These are phyloP conservation scores for Candida yuanshanica DNA, from an alignment of 805 yeast species.

Conservation along the genomic window DNA sequence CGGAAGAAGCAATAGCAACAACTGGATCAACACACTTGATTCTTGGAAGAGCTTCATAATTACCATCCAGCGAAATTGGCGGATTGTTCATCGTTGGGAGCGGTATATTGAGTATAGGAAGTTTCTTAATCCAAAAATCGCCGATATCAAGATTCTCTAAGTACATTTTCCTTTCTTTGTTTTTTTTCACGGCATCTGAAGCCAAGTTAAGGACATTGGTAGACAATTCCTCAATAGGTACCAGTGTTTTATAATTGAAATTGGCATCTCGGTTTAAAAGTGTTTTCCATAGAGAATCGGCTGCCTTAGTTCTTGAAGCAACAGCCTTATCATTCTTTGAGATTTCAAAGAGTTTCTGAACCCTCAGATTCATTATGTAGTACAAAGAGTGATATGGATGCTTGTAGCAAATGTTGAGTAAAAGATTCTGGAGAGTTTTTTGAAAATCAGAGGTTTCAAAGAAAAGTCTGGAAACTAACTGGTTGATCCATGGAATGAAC, in stretches of 20 bases:
- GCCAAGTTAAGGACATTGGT: conserved; percentile 48
- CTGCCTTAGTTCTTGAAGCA: conserved; percentile 45
- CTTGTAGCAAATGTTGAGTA: conserved; percentile 40
- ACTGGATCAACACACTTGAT: conserved; percentile 40
- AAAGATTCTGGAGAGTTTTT: conserved; percentile 38
- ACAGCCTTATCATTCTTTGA: conserved; percentile 32
- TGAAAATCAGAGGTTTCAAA: conserved; percentile 51
- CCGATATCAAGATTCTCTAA: conserved; percentile 35
- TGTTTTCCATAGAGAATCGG: conserved; percentile 40
- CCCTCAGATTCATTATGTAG: conserved; percentile 50
- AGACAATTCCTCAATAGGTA: conserved; percentile 46
- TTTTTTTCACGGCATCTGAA: conserved; percentile 32
- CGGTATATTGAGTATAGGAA: conserved; percentile 49
- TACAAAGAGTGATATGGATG: conserved; percentile 77
- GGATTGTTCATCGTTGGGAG: conserved; percentile 58
- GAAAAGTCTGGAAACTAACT: conserved; percentile 65
- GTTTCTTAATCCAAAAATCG: conserved; percentile 49
- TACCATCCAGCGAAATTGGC: conserved; percentile 33
- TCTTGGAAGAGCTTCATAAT: conserved; percentile 41
- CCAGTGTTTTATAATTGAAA: conserved; percentile 28
- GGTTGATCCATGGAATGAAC: conserved; percentile 78
- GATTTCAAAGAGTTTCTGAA: conserved; percentile 33
- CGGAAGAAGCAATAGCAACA: conserved; percentile 67
- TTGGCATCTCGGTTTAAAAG: conserved; percentile 26
- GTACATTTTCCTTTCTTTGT: conserved; percentile 15